Evolutionary conservation across 768 basidiomycete species (phyloP), one percentile per base, ranked within the genome.

Genomic region (Rhodosporidiobolus sp.): DNA sequence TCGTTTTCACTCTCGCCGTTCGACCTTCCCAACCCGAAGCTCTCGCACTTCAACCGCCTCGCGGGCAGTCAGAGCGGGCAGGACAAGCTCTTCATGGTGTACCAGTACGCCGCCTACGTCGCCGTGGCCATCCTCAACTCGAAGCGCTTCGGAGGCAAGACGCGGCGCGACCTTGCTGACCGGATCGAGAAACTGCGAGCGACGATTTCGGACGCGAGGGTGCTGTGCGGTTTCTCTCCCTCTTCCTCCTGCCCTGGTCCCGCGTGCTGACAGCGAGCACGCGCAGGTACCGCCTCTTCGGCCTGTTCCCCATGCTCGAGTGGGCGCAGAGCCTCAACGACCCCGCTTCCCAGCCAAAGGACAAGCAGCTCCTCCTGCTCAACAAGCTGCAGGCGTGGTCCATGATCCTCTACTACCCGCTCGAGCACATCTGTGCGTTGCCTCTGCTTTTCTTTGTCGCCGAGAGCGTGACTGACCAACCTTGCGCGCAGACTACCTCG

Each of bases 371-470:
- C 20, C 46, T 58, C 49, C 24, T 55, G 65, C 67, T 81, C n/a
- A 70, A 80, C 63, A 70, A 70, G 48, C 48, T 78, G 2, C 80
- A 80, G 62, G 77, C 75, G 0, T 75, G 73, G 67, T 76, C 77
- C 20, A 81, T 81, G 80, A 63, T 81, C 17, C 66, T 73, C 24
- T 81, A 80, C 73, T 81, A 80, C 57, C 79, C 80, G 6, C 69
- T 80, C 58, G 80, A 81, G 75, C 78, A 79, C 66, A 35, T 69
- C 52, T 81, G 79, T 77, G 57, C 46, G 78, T 45, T n/a, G 28
- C 60, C 62, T 28, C 32, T n/a, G 6, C 26, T 52, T 4, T 19
- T 8, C 17, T 49, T 9, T 10, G 0, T 2, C 49, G 43, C 49
- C 30, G 19, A 16, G 45, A 22, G 35, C 3, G 49, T 2, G 49